Percentiles rank a stretch among this genome's conserved stretches.
Evolutionary conservation across 148 eudicot genomes (phyloP).

Genomic region (Beta vulgaris): DNA sequence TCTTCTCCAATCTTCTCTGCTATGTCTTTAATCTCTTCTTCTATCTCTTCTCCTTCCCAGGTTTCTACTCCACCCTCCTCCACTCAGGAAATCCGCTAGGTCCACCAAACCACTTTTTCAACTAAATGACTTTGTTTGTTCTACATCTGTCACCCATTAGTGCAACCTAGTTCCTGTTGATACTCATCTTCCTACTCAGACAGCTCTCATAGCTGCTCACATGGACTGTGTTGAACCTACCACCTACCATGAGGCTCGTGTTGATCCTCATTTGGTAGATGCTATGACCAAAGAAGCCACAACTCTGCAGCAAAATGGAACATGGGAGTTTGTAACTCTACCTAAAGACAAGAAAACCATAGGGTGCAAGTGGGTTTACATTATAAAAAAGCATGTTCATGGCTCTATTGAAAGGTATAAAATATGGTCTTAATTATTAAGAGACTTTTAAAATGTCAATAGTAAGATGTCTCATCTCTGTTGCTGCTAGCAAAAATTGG

Average conservation of each 20-base stretch:
- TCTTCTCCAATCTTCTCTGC: too few species aligned
- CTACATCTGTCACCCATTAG: background rate
- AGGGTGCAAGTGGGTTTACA: background rate
- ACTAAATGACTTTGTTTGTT: too few species aligned
- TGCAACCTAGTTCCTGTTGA: background rate
- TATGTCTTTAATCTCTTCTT: too few species aligned
- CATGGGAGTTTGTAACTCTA: background rate
- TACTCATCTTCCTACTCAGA: background rate
- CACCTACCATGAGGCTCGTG: background rate
- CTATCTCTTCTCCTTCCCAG: too few species aligned
- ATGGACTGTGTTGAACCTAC: background rate
- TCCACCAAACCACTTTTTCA: too few species aligned
- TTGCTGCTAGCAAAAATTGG: background rate
- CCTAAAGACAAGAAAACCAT: background rate
- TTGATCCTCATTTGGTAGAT: background rate
- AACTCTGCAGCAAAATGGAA: background rate
- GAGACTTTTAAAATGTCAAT: conserved; percentile 3
- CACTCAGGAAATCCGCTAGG: too few species aligned
- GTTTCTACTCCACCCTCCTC: too few species aligned
- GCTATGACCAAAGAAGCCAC: background rate
- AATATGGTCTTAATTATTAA: background rate
- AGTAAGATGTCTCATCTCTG: background rate
- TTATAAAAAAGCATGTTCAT: background rate
- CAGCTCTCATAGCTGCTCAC: background rate
- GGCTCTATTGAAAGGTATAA: conserved; percentile 2